Evolutionary conservation across 371 early-diverging fungal genomes (phyloP).

Genomic region (Mycotypha africana): DNA sequence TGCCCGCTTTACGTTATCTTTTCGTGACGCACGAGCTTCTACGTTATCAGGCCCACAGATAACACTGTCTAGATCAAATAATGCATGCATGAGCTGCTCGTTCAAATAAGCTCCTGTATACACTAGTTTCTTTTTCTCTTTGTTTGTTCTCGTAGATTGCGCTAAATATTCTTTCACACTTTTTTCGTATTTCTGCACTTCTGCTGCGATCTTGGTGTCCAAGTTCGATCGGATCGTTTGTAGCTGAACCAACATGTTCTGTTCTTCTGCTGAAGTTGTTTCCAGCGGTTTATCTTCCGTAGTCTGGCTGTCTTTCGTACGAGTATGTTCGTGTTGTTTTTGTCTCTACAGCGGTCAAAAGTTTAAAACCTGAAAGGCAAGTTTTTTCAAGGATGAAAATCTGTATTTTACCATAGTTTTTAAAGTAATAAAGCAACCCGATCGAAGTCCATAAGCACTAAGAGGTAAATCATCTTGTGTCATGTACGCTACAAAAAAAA

Average conservation of each 20-base stretch:
- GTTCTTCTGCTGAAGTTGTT: slow-evolving; percentile 2
- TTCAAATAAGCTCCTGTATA: slow-evolving; percentile 15
- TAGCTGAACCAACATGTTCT: slow-evolving; percentile 2
- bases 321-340: background rate
- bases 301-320: background rate
- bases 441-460: slow-evolving; percentile 9
- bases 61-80: slow-evolving; percentile 18
- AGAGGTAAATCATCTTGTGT: slow-evolving; percentile 10
- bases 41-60: slow-evolving; percentile 8
- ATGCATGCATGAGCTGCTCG: slow-evolving; percentile 21
- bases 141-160: background rate
- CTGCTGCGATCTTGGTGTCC: slow-evolving; percentile 4
- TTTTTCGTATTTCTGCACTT: slow-evolving; percentile 15
- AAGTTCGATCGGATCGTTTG: slow-evolving; percentile 4
- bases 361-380: no score
- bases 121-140: slow-evolving; percentile 14
- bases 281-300: background rate
- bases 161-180: slow-evolving; percentile 6
- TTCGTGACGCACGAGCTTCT: slow-evolving; percentile 15
- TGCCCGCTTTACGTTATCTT: slow-evolving; percentile 10
- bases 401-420: background rate
- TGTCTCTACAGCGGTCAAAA: no score
- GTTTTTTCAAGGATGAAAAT: background rate
- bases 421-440: slow-evolving; percentile 7
- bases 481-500: slow-evolving; percentile 5